Evolutionary conservation across 768 basidiomycete species (phyloP), one percentile per base, ranked within the genome.

Genomic region (Cyclocybe cylindracea): DNA sequence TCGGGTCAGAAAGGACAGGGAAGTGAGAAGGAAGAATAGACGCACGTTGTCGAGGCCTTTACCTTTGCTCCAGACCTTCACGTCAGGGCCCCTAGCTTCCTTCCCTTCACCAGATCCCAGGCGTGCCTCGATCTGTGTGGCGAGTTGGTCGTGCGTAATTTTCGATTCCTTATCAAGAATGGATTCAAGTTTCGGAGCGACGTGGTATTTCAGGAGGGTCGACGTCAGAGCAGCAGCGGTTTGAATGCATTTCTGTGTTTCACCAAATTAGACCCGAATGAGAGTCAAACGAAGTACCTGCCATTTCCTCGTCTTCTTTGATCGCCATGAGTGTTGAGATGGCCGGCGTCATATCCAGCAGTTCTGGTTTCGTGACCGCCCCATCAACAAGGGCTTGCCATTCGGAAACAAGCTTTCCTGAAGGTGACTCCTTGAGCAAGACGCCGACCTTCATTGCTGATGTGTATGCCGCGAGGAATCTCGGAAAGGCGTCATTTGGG

Each of bases 121-220:
- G 44, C 94, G 83, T 8, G 81, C 80, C 70, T 99, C 96, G 43
- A 98, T 88, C 67, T 93, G 85, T 33, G 84, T 80, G 5, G 92
- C 84, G 38, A 98, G 83, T 61, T 84, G 78, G 58, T 94, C 92
- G 62, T 99, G 96, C 0, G 91, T 81, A 31, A 97, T 88, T 66
- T 91, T 92, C 38, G 90, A 85, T 65, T 94, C 94, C 59, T 86
- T 85, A 70, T 99, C 96, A 33, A 98, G 78, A 64, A 97, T 94
- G 3, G 84, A 82, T 69, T 95, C 92, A 60, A 98, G 78, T 68
- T 89, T 95, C 35, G 87, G 79, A 18, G 90, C 87, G 39, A 98
- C 89, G 66, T 96, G 87, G 61, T 94, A 79, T 49, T 84, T 78
- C 55, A 98, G 80, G 10, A 98, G 75, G 0, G 93, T 94, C 13